Evolutionary conservation across 352 stramenopile genomes (phyloP).

Genomic region (Globisporangium irregulare): DNA sequence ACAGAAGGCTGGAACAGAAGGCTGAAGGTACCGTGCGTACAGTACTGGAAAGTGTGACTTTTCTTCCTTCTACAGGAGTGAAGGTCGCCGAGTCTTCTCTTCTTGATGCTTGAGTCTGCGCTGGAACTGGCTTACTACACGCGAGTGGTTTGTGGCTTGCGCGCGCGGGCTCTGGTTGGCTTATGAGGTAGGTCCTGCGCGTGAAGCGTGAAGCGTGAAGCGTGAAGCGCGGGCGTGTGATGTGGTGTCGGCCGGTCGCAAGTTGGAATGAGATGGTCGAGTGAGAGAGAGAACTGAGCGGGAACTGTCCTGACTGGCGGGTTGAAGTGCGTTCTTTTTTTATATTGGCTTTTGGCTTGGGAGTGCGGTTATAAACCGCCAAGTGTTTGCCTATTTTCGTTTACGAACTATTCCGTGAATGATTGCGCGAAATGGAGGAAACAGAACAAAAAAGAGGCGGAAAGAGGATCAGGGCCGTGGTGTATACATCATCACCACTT

Average conservation of each 20-base stretch:
- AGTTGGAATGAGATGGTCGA: slow-evolving; percentile 12
- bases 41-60: not conserved
- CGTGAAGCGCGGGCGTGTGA: not conserved
- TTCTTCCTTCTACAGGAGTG: slow-evolving; percentile 8
- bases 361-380: slow-evolving; percentile 3
- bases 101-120: not conserved
- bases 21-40: not conserved
- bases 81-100: not conserved
- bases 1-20: no score
- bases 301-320: not conserved
- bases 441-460: slow-evolving; percentile 2
- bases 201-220: no score
- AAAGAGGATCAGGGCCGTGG: not conserved
- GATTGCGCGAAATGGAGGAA: slow-evolving; percentile 5
- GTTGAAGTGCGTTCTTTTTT: slow-evolving; percentile 13
- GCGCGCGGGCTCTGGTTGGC: not conserved
- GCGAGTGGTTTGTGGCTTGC: not conserved
- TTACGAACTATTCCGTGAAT: slow-evolving; percentile 9
- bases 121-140: not conserved
- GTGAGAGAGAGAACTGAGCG: not conserved
- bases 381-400: slow-evolving; percentile 10
- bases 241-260: slow-evolving; percentile 9
- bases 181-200: no score
- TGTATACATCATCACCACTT: not conserved
- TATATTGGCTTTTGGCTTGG: not conserved